Conservation (phyloP, 768 basidiomycete species). For the Naganishia vishniacii region DNA sequence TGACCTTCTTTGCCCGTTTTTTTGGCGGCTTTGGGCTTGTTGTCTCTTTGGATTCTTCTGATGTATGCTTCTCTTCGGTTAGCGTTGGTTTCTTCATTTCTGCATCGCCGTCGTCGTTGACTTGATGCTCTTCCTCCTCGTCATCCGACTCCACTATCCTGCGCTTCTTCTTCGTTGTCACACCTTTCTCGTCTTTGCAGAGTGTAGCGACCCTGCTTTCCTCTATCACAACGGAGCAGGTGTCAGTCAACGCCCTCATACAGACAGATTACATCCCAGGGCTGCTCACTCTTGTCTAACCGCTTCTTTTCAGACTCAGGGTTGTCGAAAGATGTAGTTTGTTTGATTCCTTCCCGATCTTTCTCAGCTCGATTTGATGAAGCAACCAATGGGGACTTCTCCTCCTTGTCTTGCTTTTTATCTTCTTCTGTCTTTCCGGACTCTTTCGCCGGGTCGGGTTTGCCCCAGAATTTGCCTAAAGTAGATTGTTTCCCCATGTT, state of each 20-base stretch:
- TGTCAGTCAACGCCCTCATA: too few relatives aligned
- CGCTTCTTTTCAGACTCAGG: not conserved
- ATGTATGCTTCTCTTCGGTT: too few relatives aligned
- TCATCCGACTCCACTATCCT: conserved; percentile 22
- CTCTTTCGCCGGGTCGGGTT: not conserved
- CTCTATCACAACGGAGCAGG: too few relatives aligned
- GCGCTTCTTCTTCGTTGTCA: conserved; percentile 5
- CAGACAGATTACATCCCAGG: too few relatives aligned
- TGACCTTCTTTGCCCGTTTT: not conserved
- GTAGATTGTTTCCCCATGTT: conserved; percentile 25
- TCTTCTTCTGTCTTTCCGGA: conserved; percentile 1
- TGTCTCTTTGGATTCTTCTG: not conserved
- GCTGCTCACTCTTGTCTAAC: not conserved
- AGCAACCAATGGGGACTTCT: not conserved
- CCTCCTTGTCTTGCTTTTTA: conserved; percentile 6
- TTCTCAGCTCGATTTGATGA: not conserved
- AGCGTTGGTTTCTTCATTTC: not conserved
- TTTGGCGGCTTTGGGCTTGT: not conserved
- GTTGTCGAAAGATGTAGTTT: not conserved
- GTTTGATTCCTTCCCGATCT: not conserved
- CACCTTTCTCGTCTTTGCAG: conserved; percentile 2
- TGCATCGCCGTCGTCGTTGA: not conserved
- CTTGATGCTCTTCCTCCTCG: conserved; percentile 11
- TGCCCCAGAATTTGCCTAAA: conserved; percentile 25
- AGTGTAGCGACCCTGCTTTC: too few relatives aligned